Evolutionary conservation across 2,329 filamentous ascomycete species (phyloP).

Genomic region (Phyllosticta citriasiana): DNA sequence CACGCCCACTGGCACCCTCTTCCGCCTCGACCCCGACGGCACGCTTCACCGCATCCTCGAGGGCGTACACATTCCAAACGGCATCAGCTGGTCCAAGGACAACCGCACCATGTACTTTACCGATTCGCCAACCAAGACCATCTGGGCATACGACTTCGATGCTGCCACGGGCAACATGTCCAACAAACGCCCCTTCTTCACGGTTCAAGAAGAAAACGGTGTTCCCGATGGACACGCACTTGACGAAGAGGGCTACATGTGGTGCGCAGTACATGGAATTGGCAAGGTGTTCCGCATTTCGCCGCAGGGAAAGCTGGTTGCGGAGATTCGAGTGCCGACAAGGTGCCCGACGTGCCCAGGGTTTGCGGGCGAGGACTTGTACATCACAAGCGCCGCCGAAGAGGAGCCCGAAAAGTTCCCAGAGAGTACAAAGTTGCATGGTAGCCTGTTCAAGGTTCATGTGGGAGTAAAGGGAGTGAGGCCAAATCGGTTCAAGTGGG

Average conservation of each 20-base stretch:
- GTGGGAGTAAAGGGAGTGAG: conserved; percentile 57
- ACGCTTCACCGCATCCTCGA: conserved; percentile 50
- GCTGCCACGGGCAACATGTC: conserved; percentile 51
- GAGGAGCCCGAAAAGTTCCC: conserved; percentile 53
- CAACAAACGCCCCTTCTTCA: conserved; percentile 64
- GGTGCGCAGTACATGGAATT: conserved; percentile 79
- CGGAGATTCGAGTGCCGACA: conserved; percentile 67
- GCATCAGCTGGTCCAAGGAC: conserved; percentile 68
- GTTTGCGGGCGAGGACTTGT: conserved; percentile 64
- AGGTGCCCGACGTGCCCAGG: conserved; percentile 70
- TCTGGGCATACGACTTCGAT: conserved; percentile 69
- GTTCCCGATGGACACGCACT: conserved; percentile 77
- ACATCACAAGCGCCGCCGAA: conserved; percentile 71
- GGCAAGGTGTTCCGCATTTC: conserved; percentile 65
- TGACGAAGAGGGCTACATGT: conserved; percentile 76
- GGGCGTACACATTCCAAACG: conserved; percentile 70
- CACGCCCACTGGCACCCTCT: conserved; percentile 53
- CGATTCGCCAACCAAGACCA: conserved; percentile 60
- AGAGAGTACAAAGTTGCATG: conserved; percentile 53
- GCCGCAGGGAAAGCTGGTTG: conserved; percentile 58
- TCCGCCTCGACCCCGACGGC: conserved; percentile 57
- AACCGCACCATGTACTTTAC: conserved; percentile 72
- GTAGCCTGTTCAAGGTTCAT: conserved; percentile 63
- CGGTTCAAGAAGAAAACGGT: conserved; percentile 42
- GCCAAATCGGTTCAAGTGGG: conserved; percentile 22